Evolutionary conservation across 495 filamentous ascomycete genomes (phyloP).

Genomic region (Neurospora discreta): DNA sequence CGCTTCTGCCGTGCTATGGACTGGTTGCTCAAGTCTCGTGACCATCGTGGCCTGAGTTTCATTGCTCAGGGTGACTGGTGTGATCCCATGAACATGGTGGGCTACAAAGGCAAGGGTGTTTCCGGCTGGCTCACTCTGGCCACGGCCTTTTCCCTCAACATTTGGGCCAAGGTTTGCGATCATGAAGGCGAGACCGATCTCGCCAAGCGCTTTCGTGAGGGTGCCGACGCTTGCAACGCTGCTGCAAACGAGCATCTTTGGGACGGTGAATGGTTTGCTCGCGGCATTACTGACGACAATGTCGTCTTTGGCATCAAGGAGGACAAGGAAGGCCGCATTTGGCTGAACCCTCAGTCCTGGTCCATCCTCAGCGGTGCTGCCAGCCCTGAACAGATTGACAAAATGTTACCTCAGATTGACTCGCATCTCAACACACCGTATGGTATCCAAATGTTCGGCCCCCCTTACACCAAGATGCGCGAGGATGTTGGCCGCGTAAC

Average conservation of each 20-base stretch:
- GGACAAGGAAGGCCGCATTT: constrained; percentile 43
- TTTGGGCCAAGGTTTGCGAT: constrained; percentile 42
- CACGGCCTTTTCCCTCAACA: constrained; percentile 36
- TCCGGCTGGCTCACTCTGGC: constrained; percentile 47
- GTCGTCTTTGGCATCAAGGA: constrained; percentile 39
- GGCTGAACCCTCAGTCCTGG: constrained; percentile 46
- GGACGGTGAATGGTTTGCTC: constrained; percentile 45
- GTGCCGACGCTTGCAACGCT: constrained; percentile 36
- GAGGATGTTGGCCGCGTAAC: constrained; percentile 49
- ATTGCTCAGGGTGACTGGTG: constrained; percentile 50
- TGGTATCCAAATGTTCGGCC: constrained; percentile 42
- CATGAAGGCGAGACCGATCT: constrained; percentile 29
- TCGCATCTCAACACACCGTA: constrained; percentile 41
- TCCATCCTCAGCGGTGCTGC: constrained; percentile 44
- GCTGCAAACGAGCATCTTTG: constrained; percentile 42
- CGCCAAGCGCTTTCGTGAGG: constrained; percentile 30
- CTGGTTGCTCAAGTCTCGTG: constrained; percentile 37
- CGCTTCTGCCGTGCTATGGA: constrained; percentile 44
- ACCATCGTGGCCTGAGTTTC: constrained; percentile 42
- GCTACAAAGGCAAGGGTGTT: constrained; percentile 43
- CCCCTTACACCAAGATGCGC: constrained; percentile 42
- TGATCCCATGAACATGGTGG: constrained; percentile 51
- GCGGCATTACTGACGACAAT: constrained; percentile 45
- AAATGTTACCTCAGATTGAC: constrained; percentile 39
- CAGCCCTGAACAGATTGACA: constrained; percentile 26